These are phyloP conservation scores for Candida incommunis DNA, from an alignment of 805 yeast genomes.

Conservation along the genomic window DNA sequence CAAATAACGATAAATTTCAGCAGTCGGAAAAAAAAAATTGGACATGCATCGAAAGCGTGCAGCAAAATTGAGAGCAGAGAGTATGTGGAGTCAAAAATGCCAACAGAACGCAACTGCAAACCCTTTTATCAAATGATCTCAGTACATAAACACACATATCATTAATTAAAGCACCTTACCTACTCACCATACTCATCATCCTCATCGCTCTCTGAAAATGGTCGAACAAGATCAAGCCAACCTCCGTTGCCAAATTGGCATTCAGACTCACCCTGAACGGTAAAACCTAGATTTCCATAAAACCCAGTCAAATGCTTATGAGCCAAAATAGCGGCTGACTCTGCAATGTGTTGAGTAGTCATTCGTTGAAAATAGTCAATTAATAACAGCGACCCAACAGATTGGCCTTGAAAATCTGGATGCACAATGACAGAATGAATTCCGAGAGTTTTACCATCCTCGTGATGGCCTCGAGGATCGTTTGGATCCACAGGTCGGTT, in stretches of 20 bases:
- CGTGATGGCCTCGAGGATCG: constrained; percentile 48
- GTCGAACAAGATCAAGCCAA: constrained; percentile 32
- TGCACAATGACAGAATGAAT: constrained; percentile 71
- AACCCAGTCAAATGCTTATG: constrained; percentile 57
- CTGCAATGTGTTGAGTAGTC: constrained; percentile 76
- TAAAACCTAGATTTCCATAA: constrained; percentile 72
- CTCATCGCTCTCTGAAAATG: constrained; percentile 23
- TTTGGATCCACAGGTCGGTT: constrained; percentile 14
- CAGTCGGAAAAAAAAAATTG: too few species aligned
- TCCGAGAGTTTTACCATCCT: constrained; percentile 59
- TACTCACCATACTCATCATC: constrained; percentile 21
- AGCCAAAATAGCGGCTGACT: constrained; percentile 58
- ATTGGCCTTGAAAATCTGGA: constrained; percentile 66
- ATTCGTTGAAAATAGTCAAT: constrained; percentile 86
- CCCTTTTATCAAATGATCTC: too few species aligned
- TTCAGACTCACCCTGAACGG: constrained; percentile 48
- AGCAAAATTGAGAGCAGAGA: too few species aligned
- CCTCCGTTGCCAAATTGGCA: constrained; percentile 42
- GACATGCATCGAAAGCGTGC: too few species aligned
- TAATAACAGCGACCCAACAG: constrained; percentile 67
- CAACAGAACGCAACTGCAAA: too few species aligned
- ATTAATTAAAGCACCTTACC: too few species aligned
- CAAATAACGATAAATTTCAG: too few species aligned
- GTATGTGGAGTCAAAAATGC: too few species aligned
- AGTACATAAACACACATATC: too few species aligned